These are phyloP conservation scores for Cerioporus squamosus DNA, from an alignment of 1,284 basidiomycete genomes.

Conservation along the genomic window DNA sequence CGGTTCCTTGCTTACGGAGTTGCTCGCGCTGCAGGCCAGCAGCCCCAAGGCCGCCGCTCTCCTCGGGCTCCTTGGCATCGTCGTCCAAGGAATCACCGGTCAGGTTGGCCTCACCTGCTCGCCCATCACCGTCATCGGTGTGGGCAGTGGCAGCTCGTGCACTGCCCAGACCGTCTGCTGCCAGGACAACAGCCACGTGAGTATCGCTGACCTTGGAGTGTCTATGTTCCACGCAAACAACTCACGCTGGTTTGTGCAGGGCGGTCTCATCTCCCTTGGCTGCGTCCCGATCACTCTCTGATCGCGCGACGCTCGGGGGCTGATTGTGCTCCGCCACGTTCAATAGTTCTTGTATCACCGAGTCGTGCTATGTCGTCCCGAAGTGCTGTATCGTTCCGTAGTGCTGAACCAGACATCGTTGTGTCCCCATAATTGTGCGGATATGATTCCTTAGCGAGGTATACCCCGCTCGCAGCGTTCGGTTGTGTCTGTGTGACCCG, in stretches of 20 bases:
- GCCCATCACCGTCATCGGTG: conserved; percentile 23
- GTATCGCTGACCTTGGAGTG: background rate
- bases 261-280: conserved; percentile 28
- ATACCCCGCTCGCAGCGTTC: too few species aligned
- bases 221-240: too few species aligned
- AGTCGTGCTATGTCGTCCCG: too few species aligned
- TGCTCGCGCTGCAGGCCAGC: background rate
- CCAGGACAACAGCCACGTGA: conserved; percentile 25
- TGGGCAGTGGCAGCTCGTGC: conserved; percentile 17
- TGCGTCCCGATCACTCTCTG: conserved; percentile 26
- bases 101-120: conserved; percentile 28
- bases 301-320: too few species aligned
- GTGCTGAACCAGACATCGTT: too few species aligned
- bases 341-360: background rate
- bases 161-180: conserved; percentile 24
- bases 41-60: background rate
- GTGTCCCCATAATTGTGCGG: too few species aligned
- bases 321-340: too few species aligned
- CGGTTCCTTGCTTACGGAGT: too few species aligned
- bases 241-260: conserved; percentile 5
- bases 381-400: too few species aligned
- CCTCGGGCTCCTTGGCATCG: conserved; percentile 24
- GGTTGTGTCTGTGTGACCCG: too few species aligned
- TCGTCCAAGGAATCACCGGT: conserved; percentile 16
- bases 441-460: too few species aligned